These are phyloP conservation scores for Cyberlindnera sargentensis DNA, from an alignment of 805 yeast genomes.

Conservation along the genomic window DNA sequence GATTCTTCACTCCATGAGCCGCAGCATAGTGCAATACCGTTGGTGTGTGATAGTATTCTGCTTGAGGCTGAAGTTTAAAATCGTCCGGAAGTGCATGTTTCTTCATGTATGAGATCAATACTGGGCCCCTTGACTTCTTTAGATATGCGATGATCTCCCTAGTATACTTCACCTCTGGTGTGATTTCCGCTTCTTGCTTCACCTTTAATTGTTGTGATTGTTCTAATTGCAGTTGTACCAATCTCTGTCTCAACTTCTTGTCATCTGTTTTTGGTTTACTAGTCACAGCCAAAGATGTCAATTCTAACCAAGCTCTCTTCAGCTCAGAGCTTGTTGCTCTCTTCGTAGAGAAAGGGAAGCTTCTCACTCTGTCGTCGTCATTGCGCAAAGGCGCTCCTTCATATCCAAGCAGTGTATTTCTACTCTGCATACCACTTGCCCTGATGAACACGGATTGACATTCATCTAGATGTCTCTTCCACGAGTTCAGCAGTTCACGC, in stretches of 20 bases:
- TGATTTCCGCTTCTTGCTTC: constrained; percentile 15
- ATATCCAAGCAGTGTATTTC: constrained; percentile 59
- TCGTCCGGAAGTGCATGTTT: constrained; percentile 50
- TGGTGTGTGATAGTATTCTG: constrained; percentile 50
- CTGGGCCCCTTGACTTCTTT: constrained; percentile 73
- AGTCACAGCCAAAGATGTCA: constrained; percentile 50
- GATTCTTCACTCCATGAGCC: constrained; percentile 54
- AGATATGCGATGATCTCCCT: constrained; percentile 50
- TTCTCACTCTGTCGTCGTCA: constrained; percentile 55
- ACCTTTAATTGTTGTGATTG: constrained; percentile 21
- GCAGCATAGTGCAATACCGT: constrained; percentile 78
- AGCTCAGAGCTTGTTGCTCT: constrained; percentile 81
- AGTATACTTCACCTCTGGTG: constrained; percentile 44
- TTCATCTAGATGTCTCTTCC: constrained; percentile 53
- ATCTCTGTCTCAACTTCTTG: constrained; percentile 22
- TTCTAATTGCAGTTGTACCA: constrained; percentile 25
- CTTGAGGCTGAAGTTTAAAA: constrained; percentile 47
- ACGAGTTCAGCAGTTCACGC: constrained; percentile 53
- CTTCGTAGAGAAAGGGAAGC: constrained; percentile 83
- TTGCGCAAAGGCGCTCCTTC: constrained; percentile 46
- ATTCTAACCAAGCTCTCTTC: constrained; percentile 75
- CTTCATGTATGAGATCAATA: constrained; percentile 53
- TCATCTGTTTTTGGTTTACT: constrained; percentile 44
- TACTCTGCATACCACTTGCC: constrained; percentile 69
- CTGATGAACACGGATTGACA: constrained; percentile 72